Evolutionary conservation across 306 rosid genomes (phyloP), one percentile per base, ranked within the genome.

Genomic region (Gastrolobium villosum): DNA sequence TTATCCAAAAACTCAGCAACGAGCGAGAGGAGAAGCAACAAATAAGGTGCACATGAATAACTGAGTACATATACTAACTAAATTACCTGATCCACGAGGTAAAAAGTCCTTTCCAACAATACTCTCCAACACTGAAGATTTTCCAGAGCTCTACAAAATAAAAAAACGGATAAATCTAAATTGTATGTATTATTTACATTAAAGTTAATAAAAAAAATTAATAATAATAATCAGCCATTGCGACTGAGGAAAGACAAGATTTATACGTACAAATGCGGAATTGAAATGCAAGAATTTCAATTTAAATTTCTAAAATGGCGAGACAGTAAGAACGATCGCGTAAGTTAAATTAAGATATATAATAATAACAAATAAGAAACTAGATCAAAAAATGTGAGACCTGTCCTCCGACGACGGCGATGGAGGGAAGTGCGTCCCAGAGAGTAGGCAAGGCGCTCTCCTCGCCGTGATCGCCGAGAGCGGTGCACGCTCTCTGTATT

Each of bases 331-430:
- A 59, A 81, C 7, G 11, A 49, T 46, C 50, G 14, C 36, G 35
- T 34, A 20, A 40, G 40, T 3, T 34, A 64, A 34, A 52, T 52
- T 6, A 64, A 31, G 3, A 37, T 13, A 15, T 5, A 36, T 11
- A 66, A 44, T 14, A 8, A 9, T 13, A 13, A 43, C 3, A 32
- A 43, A 31, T 36, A 40, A 36, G 26, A 20, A 20, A 20, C 26
- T 20, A 20, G 26, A 20, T 20, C 26, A 0, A 20, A 20, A 20
- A 20, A 20, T 20, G 77, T 10, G 76, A 77, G 56, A 86, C 99
- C 97, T 96, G 99, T 44, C 99, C 99, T 70, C 99, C 99, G 55
- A 96, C 98, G 84, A 96, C 99, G 54, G 98, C 99, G 80, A 96
- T 96, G 74, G 99, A 82, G 26, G 99, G 99, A 37, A 96, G 93